Conservation (phyloP, 345 rosid genomes). For the Angophora floribunda region DNA sequence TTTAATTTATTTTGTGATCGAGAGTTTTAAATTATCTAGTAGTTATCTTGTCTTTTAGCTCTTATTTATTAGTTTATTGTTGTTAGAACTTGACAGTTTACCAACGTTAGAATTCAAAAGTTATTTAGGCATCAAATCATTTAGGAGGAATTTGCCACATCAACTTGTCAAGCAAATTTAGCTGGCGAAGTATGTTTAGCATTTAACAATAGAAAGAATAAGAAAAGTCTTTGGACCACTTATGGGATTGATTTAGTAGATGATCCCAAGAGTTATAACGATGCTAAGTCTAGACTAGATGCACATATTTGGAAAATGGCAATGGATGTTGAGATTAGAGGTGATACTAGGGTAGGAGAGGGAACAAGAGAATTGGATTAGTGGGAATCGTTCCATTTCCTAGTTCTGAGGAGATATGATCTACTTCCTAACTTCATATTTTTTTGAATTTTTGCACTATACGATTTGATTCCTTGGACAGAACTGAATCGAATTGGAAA, state of each 20-base stretch:
- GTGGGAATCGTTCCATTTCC: accelerated
- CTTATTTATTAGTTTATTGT: no score
- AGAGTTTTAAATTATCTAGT: background rate
- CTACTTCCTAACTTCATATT: no score
- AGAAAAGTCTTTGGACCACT: background rate
- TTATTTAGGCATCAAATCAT: no score
- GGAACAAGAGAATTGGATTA: accelerated
- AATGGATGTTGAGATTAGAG: background rate
- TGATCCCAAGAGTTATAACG: background rate
- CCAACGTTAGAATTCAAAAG: background rate
- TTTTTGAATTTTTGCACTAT: no score
- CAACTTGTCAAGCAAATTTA: background rate
- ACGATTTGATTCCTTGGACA: no score
- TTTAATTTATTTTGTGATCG: no score
- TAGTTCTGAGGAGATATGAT: accelerated
- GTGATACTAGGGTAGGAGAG: no score
- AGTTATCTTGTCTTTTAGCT: background rate
- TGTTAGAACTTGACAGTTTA: background rate
- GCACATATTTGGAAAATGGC: background rate
- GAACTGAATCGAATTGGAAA: no score
- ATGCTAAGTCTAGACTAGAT: background rate
- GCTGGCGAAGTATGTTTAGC: background rate
- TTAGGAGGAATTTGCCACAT: background rate
- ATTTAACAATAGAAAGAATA: background rate
- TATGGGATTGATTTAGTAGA: background rate